Conservation (phyloP, 768 basidiomycete species). For the Suillus paluster region DNA sequence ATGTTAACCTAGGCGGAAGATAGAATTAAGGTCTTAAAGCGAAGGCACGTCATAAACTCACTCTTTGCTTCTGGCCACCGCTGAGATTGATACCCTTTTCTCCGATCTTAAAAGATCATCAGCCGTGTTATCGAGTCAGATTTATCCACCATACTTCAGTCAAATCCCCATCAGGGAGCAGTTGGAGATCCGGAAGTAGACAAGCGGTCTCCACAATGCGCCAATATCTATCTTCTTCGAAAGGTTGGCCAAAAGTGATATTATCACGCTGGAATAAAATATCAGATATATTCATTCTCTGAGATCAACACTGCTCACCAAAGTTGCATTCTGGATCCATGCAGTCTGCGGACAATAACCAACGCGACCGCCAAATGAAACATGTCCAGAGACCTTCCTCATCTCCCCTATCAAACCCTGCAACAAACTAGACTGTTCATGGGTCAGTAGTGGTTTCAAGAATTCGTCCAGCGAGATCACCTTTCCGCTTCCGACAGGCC, state of each 20-base stretch:
- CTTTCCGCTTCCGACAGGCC: conserved; percentile 72
- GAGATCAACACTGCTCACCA: conserved; percentile 39
- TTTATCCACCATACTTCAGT: conserved; percentile 55
- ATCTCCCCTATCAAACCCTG: conserved; percentile 75
- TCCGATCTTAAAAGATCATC: conserved; percentile 50
- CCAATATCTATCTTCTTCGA: conserved; percentile 71
- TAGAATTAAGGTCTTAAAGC: neutral
- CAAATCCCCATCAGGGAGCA: conserved; percentile 70
- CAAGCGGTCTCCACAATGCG: conserved; percentile 58
- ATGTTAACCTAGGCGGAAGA: conserved; percentile 57
- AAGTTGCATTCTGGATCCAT: conserved; percentile 74
- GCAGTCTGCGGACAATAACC: conserved; percentile 76
- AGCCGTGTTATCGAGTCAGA: neutral
- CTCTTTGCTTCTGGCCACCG: conserved; percentile 69
- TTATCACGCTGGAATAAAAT: conserved; percentile 55
- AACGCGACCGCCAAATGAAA: conserved; percentile 65
- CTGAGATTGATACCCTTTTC: conserved; percentile 71
- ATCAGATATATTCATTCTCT: neutral
- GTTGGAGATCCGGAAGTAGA: conserved; percentile 64
- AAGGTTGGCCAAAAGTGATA: conserved; percentile 67
- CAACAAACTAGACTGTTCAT: conserved; percentile 52
- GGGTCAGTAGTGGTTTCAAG: neutral
- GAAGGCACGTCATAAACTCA: conserved; percentile 22
- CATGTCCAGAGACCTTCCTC: conserved; percentile 54
- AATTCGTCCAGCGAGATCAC: conserved; percentile 23